These are phyloP conservation scores for Candida incommunis DNA, from an alignment of 805 yeast species.

Conservation along the genomic window DNA sequence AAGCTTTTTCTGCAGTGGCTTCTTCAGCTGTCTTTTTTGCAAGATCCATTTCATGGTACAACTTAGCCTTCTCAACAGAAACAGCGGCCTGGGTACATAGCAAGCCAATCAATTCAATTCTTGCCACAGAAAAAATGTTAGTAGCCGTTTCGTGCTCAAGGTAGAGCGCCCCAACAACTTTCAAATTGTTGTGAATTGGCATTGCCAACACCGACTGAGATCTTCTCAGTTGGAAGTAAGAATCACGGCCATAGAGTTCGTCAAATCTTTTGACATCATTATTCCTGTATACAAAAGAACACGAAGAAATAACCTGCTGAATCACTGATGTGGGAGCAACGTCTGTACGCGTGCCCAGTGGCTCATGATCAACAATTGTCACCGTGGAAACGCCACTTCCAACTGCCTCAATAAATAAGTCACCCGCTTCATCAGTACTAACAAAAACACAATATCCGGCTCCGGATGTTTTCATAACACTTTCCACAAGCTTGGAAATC, in stretches of 20 bases:
- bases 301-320: slow-evolving; percentile 25
- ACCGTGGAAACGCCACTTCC: slow-evolving; percentile 14
- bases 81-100: slow-evolving; percentile 40
- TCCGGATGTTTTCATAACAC: slow-evolving; percentile 25
- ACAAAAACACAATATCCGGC: slow-evolving; percentile 24
- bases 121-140: slow-evolving; percentile 21
- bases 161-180: slow-evolving; percentile 33
- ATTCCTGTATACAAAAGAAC: slow-evolving; percentile 24
- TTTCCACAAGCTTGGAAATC: slow-evolving; percentile 25
- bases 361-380: slow-evolving; percentile 22
- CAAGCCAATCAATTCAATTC: slow-evolving; percentile 27
- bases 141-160: slow-evolving; percentile 23
- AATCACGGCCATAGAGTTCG: slow-evolving; percentile 23
- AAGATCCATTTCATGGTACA: slow-evolving; percentile 33
- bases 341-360: slow-evolving; percentile 27
- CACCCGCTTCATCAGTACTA: slow-evolving; percentile 18
- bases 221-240: slow-evolving; percentile 25
- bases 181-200: slow-evolving; percentile 30
- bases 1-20: slow-evolving; percentile 40
- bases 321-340: slow-evolving; percentile 30
- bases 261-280: slow-evolving; percentile 25
- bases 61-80: slow-evolving; percentile 32
- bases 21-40: slow-evolving; percentile 29
- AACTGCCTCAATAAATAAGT: slow-evolving; percentile 19
- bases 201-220: slow-evolving; percentile 28